Conservation (phyloP, 495 filamentous ascomycete genomes). For the Penicillium roqueforti region DNA sequence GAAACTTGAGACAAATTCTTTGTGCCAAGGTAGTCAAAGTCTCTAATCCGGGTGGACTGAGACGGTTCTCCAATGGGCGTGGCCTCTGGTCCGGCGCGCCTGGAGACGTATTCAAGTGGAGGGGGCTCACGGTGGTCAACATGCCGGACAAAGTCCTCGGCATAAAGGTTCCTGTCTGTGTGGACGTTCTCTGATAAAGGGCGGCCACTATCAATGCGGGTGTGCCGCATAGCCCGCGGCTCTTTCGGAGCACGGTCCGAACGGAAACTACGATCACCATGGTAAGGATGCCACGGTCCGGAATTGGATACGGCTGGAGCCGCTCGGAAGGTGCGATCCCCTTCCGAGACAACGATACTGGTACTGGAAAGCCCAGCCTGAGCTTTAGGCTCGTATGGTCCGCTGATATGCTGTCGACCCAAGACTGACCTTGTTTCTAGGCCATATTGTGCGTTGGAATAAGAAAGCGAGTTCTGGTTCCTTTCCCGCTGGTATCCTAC, state of each 20-base stretch:
- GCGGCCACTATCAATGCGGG: slow-evolving; percentile 15
- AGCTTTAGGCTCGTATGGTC: slow-evolving; percentile 12
- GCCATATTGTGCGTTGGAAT: slow-evolving; percentile 7
- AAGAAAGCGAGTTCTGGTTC: slow-evolving; percentile 8
- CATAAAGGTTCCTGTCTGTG: slow-evolving; percentile 29
- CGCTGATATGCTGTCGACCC: slow-evolving; percentile 16
- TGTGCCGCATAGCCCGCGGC: slow-evolving; percentile 9
- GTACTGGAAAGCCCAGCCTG: slow-evolving; percentile 12
- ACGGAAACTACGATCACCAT: slow-evolving; percentile 21
- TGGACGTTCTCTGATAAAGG: slow-evolving; percentile 15
- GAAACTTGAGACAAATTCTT: slow-evolving; percentile 14
- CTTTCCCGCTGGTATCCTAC: slow-evolving; percentile 17
- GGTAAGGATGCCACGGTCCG: slow-evolving; percentile 15
- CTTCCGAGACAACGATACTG: slow-evolving; percentile 14
- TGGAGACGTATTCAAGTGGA: slow-evolving; percentile 21
- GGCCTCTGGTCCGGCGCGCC: slow-evolving; percentile 14
- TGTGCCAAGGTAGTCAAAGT: slow-evolving; percentile 14
- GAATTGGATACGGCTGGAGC: slow-evolving; percentile 8
- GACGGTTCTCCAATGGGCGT: slow-evolving; percentile 12
- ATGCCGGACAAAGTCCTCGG: slow-evolving; percentile 38
- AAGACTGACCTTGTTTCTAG: slow-evolving; percentile 14
- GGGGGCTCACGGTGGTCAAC: slow-evolving; percentile 30
- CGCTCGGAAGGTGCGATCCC: slow-evolving; percentile 17
- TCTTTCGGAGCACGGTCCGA: slow-evolving; percentile 9
- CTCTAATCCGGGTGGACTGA: slow-evolving; percentile 15